These are phyloP conservation scores for Orbilia oligospora DNA, from an alignment of 2,329 filamentous ascomycete genomes.

Conservation along the genomic window DNA sequence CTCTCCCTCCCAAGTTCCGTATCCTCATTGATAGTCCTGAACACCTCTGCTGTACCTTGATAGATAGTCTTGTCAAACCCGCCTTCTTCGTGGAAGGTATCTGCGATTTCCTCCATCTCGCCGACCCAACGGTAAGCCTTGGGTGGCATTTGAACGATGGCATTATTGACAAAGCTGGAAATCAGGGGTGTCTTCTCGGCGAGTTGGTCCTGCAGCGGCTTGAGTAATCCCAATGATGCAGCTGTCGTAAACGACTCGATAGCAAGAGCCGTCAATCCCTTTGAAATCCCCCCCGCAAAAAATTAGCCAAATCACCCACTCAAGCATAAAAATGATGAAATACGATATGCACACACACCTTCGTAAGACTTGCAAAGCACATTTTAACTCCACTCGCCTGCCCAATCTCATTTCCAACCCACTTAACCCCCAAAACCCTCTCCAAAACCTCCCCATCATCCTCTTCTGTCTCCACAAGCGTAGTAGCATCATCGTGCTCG, in stretches of 20 bases:
- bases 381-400: slow-evolving; percentile 75
- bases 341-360: slow-evolving; percentile 65
- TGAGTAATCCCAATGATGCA: slow-evolving; percentile 74
- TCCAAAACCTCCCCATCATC: slow-evolving; percentile 62
- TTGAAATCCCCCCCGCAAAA: slow-evolving; percentile 9
- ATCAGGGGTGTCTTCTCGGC: slow-evolving; percentile 70
- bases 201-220: slow-evolving; percentile 73
- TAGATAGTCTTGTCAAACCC: slow-evolving; percentile 57
- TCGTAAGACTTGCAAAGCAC: slow-evolving; percentile 75
- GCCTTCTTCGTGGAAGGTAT: slow-evolving; percentile 77
- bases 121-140: slow-evolving; percentile 84
- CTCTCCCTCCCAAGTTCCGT: slow-evolving; percentile 55
- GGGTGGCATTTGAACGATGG: slow-evolving; percentile 75
- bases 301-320: slow-evolving; percentile 13
- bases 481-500: slow-evolving; percentile 55
- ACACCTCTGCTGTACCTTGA: slow-evolving; percentile 50
- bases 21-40: slow-evolving; percentile 59
- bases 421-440: slow-evolving; percentile 62
- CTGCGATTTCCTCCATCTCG: slow-evolving; percentile 82
- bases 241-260: slow-evolving; percentile 81
- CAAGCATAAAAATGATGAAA: slow-evolving; percentile 18
- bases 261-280: slow-evolving; percentile 77
- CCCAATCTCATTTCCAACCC: slow-evolving; percentile 63
- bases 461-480: slow-evolving; percentile 57
- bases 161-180: slow-evolving; percentile 69